Base-by-base conservation (phyloP, 768 basidiomycete species). In the Ramaria rubella region DNA sequence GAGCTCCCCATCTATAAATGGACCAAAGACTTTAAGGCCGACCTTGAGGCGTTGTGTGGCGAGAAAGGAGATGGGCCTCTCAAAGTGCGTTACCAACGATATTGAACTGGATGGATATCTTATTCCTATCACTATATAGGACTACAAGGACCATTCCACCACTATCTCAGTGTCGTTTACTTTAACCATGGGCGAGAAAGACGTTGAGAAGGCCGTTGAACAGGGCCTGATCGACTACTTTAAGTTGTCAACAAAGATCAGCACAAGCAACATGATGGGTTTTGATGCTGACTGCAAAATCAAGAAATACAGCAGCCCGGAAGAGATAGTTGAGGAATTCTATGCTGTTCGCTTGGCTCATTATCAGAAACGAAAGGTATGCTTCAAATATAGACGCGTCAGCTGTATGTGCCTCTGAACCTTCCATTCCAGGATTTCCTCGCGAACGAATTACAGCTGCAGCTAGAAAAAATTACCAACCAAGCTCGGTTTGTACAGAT, bases 251-350 rank as follows among this genome's bases (percentile, higher is more conserved):
- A 71, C 79, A 46, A 90, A 94, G 69, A 72, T 99, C 69, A 87
- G 78, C 69, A 96, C 92, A 15, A 81, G 82, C 68, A 99, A 99
- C 74, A 98, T 99, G 96, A 96, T 98, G 17, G 94, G 92, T 72
- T 99, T 99, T 70, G 95, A 99, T 70, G 81, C 90, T 59, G 89
- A 94, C 17, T 87, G 91, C 63, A 96, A 95, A 75, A 95, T 99
- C 73, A 92, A 86, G 74, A 94, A 86, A 72, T 98, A 97, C 69
- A 75, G 81, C 17, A 80, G 85, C 0, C 83, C 96, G 0, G 96
- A 98, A 67, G 87, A 94, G 62, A 90, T 99, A 52, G 70, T 98
- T 44, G 85, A 90, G 60, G 94, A 96, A 36, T 99, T 96, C 68
- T 99, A 90, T 67, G 88, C 90, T 26, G 73, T 84, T 55, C 83